Base-by-base conservation (phyloP, 176 grass and related monocot genomes). In the Urochloa ruziziensis region DNA sequence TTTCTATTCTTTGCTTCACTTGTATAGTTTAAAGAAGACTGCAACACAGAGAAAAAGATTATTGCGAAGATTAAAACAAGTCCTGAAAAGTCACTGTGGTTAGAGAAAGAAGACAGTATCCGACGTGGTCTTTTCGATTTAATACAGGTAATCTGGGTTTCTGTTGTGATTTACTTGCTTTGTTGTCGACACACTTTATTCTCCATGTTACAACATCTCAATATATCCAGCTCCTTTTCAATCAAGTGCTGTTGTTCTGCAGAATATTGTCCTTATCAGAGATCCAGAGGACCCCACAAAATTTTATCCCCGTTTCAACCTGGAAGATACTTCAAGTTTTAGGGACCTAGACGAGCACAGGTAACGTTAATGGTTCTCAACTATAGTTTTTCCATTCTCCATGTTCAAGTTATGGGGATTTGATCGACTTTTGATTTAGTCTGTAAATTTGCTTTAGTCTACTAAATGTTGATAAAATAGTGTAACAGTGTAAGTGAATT, bases 1-100 rank as follows among this genome's bases (percentile, higher is more conserved):
- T 23, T 71, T 43, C 71, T 74, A 32, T 66, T 51, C 13, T 84
- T 74, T 57, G 33, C 75, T 83, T 56, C n/a, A 71, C 19, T 13
- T 81, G 67, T 85, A 86, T 88, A 99, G 96, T 99, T 99, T 81
- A 99, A 94, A 89, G 96, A 99, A 63, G 96, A 96, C 25, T 99
- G 93, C 85, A 94, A 96, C 77, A 99, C 93, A 36, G 96, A 99
- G 91, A 96, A 94, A 90, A 99, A 99, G 63, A 94, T 99, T 81
- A 81, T 96, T 51, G 49, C 83, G 35, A 99, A 94, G 89, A 72
- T 96, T 74, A 90, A 99, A 89, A 85, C 80, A 57, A 90, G 89
- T 85, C 79, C 89, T 42, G 93, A 94, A 82, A 99, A 91, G 75
- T 94, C 85, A 75, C 80, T 94, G 6, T 99, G 96, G 96, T 62